These are phyloP conservation scores for Grosmannia penicillata DNA, from an alignment of 2,329 filamentous ascomycete genomes.

Conservation along the genomic window DNA sequence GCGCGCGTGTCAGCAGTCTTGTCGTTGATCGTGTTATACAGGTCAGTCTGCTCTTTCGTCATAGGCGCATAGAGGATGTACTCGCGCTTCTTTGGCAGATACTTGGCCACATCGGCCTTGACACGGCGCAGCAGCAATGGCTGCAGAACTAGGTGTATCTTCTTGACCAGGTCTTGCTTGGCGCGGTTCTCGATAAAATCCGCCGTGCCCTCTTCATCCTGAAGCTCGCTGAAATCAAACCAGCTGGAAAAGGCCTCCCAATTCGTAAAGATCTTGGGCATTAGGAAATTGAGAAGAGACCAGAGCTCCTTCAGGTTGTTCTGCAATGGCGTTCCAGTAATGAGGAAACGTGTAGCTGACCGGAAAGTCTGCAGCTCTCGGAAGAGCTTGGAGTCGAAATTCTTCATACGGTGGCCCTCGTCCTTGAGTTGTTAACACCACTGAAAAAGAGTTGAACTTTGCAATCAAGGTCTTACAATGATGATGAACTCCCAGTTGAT, in stretches of 20 bases:
- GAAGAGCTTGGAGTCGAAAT: slow-evolving; percentile 84
- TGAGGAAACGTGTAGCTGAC: slow-evolving; percentile 79
- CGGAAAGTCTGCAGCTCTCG: slow-evolving; percentile 77
- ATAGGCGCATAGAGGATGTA: slow-evolving; percentile 92
- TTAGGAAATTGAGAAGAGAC: slow-evolving; percentile 85
- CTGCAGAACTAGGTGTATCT: slow-evolving; percentile 88
- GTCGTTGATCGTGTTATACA: slow-evolving; percentile 57
- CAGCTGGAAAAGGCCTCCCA: slow-evolving; percentile 86
- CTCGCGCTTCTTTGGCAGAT: slow-evolving; percentile 90
- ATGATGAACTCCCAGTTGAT: slow-evolving; percentile 98
- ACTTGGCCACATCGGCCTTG: slow-evolving; percentile 83
- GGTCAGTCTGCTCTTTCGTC: slow-evolving; percentile 75
- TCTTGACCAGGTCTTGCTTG: slow-evolving; percentile 65
- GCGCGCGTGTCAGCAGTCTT: slow-evolving; percentile 47
- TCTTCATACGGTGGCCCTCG: slow-evolving; percentile 94
- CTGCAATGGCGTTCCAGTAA: slow-evolving; percentile 88
- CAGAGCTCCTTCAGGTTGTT: slow-evolving; percentile 93
- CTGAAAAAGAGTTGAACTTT: too few species aligned
- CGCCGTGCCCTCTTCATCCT: slow-evolving; percentile 66
- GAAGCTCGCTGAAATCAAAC: slow-evolving; percentile 92
- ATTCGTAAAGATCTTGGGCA: slow-evolving; percentile 86
- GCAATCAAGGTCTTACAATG: slow-evolving; percentile 41
- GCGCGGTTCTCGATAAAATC: slow-evolving; percentile 67
- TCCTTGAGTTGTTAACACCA: too few species aligned
- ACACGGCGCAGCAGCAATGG: slow-evolving; percentile 77